A percentile compares a stretch with the other conserved stretches of the same genome.
These are phyloP conservation scores for Plectranthus barbatus DNA, from an alignment of 257 asterid species.

Conservation along the genomic window DNA sequence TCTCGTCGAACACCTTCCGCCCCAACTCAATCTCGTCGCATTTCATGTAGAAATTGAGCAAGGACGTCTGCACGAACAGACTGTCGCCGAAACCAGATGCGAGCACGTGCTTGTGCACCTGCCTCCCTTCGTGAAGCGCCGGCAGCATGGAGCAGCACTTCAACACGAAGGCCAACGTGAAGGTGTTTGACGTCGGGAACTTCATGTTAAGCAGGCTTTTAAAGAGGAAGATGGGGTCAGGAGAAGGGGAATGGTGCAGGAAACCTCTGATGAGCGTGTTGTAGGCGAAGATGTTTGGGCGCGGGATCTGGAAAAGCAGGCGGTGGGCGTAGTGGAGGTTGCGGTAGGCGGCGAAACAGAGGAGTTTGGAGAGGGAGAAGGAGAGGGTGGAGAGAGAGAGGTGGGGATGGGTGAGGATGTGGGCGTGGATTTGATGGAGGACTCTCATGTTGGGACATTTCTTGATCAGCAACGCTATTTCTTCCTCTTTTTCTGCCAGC, in stretches of 20 bases:
- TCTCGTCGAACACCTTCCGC: conserved; percentile 70
- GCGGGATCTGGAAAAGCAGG: conserved; percentile 37
- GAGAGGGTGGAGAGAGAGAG: conserved; percentile 28
- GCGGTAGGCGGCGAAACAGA: conserved; percentile 58
- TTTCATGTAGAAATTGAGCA: conserved; percentile 51
- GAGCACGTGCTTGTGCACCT: conserved; percentile 57
- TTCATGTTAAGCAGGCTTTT: conserved; percentile 24
- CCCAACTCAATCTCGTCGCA: conserved; percentile 45
- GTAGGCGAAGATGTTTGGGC: conserved; percentile 43
- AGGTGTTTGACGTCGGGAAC: conserved; percentile 45
- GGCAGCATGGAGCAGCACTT: conserved; percentile 50
- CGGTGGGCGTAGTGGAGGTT: conserved; percentile 37
- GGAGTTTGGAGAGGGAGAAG: conserved; percentile 50
- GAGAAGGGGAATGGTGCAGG: conserved; percentile 20
- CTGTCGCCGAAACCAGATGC: conserved; percentile 39
- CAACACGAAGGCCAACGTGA: conserved; percentile 55
- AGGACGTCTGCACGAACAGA: conserved; percentile 49
- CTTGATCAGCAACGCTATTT: conserved; percentile 36
- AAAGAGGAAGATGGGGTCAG: conserved; percentile 43
- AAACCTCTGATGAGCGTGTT: conserved; percentile 60
- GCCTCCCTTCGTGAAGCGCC: conserved; percentile 45
- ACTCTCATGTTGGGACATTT: conserved; percentile 61
- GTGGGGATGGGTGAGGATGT: conserved; percentile 36
- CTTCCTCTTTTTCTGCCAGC: conserved; percentile 53
- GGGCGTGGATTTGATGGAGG: conserved; percentile 59